These are phyloP conservation scores for Paramecium biaurelia DNA, from an alignment of 73 alveolate species.

Conservation along the genomic window DNA sequence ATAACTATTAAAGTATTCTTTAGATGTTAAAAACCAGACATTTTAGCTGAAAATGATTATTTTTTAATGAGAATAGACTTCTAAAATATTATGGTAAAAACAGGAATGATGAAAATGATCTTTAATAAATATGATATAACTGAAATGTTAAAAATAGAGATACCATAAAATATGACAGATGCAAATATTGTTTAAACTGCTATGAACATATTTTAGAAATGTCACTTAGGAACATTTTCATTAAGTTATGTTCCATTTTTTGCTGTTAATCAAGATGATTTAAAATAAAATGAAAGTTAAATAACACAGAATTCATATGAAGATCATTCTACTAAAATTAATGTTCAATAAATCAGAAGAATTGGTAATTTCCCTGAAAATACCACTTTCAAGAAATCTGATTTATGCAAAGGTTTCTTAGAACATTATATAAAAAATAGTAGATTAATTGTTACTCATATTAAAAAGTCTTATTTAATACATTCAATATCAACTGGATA, in stretches of 20 bases:
- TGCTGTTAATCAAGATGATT: neutral
- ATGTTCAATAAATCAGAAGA: slow-evolving; percentile 10
- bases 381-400: slow-evolving; percentile 15
- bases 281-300: neutral
- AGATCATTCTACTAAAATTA: slow-evolving; percentile 1
- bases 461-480: neutral
- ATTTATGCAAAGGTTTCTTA: slow-evolving; percentile 30
- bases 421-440: neutral
- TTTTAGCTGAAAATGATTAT: neutral
- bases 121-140: slow-evolving; percentile 19
- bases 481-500: neutral
- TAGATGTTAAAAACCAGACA: neutral
- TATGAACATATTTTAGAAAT: neutral
- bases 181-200: neutral
- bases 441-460: neutral
- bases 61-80: slow-evolving; percentile 25
- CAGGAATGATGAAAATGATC: slow-evolving; percentile 41
- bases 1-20: slow-evolving; percentile 17
- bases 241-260: neutral
- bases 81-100: neutral
- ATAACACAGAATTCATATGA: neutral
- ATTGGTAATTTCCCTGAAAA: slow-evolving; percentile 21
- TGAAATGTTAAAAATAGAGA: neutral
- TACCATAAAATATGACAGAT: neutral
- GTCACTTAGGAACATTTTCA: neutral